Conservation (phyloP, 2,329 filamentous ascomycete species). For the Talaromyces sp. region DNA sequence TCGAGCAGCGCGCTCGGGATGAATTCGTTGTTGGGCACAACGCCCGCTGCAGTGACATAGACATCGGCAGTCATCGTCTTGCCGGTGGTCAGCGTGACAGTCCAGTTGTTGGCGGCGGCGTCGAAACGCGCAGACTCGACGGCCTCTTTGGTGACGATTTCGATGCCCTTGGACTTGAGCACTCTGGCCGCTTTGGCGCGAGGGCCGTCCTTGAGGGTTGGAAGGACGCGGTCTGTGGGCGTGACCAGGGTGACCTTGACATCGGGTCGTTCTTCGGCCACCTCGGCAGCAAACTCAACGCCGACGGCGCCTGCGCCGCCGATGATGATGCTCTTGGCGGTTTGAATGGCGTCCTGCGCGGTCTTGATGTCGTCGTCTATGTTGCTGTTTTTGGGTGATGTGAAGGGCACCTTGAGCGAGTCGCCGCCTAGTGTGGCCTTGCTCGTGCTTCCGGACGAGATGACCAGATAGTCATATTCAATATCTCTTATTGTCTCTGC, state of each 20-base stretch:
- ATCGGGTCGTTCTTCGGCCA: slow-evolving; percentile 37
- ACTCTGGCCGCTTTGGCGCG: slow-evolving; percentile 40
- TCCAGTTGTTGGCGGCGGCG: slow-evolving; percentile 29
- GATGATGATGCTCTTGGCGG: slow-evolving; percentile 36
- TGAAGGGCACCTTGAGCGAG: slow-evolving; percentile 9
- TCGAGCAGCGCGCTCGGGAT: slow-evolving; percentile 45
- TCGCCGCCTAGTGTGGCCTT: slow-evolving; percentile 1
- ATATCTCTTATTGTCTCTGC: background rate
- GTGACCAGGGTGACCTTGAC: slow-evolving; percentile 22
- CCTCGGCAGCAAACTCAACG: slow-evolving; percentile 41
- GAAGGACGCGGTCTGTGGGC: slow-evolving; percentile 22
- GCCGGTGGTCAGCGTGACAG: slow-evolving; percentile 43
- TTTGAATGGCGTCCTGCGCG: slow-evolving; percentile 21
- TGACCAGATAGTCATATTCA: slow-evolving; percentile 46
- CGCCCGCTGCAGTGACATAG: slow-evolving; percentile 50
- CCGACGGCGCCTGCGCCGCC: slow-evolving; percentile 40
- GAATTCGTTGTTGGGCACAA: slow-evolving; percentile 49
- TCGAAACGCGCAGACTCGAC: slow-evolving; percentile 29
- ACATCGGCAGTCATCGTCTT: slow-evolving; percentile 44
- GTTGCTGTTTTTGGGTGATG: background rate
- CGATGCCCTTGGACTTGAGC: slow-evolving; percentile 45
- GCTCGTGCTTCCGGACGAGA: slow-evolving; percentile 48
- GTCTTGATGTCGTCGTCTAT: slow-evolving; percentile 18
- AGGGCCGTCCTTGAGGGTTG: slow-evolving; percentile 23
- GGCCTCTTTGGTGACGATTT: slow-evolving; percentile 34